phyloP scores from a whole-genome alignment of 495 filamentous ascomycete species.

The Ramalina intermedia region DNA sequence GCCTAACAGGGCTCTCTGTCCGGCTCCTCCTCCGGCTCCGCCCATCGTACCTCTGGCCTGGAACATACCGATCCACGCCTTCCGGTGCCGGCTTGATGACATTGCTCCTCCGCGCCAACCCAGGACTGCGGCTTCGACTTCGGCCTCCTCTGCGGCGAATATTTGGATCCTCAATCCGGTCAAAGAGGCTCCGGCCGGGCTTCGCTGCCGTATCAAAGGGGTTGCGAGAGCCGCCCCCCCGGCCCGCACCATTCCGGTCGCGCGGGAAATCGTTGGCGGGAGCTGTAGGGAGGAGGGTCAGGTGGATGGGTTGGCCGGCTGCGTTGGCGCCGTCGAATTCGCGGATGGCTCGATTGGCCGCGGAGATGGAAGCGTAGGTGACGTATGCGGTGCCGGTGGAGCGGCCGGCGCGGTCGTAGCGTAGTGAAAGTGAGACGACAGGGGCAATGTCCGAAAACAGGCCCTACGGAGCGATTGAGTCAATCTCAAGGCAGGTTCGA shows the following conservation, averaged over 20 bases:
- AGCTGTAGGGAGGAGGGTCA: slow-evolving; percentile 48
- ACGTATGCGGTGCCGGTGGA: slow-evolving; percentile 78
- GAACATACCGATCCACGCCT: slow-evolving; percentile 75
- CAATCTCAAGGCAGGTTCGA: background rate
- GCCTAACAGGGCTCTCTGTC: slow-evolving; percentile 21
- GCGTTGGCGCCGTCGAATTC: slow-evolving; percentile 89
- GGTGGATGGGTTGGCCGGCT: slow-evolving; percentile 78
- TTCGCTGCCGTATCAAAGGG: slow-evolving; percentile 44
- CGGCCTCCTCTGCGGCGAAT: slow-evolving; percentile 17
- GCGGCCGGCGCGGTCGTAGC: slow-evolving; percentile 83
- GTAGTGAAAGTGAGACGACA: slow-evolving; percentile 51
- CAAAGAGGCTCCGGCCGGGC: slow-evolving; percentile 51
- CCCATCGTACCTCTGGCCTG: slow-evolving; percentile 18
- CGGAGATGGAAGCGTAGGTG: slow-evolving; percentile 52
- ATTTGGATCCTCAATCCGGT: slow-evolving; percentile 48
- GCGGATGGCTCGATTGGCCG: slow-evolving; percentile 59
- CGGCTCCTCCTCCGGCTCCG: slow-evolving; percentile 37
- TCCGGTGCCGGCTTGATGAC: slow-evolving; percentile 54
- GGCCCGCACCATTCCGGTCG: slow-evolving; percentile 6
- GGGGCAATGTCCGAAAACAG: slow-evolving; percentile 70
- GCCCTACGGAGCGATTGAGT: slow-evolving; percentile 42
- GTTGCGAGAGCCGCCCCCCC: slow-evolving; percentile 24
- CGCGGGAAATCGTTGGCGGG: slow-evolving; percentile 19
- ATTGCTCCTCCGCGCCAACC: slow-evolving; percentile 40
- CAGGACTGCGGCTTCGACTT: slow-evolving; percentile 31